Evolutionary conservation across 345 rosid species (phyloP), one percentile per base, ranked within the genome.

Genomic region (Acer saccharum): DNA sequence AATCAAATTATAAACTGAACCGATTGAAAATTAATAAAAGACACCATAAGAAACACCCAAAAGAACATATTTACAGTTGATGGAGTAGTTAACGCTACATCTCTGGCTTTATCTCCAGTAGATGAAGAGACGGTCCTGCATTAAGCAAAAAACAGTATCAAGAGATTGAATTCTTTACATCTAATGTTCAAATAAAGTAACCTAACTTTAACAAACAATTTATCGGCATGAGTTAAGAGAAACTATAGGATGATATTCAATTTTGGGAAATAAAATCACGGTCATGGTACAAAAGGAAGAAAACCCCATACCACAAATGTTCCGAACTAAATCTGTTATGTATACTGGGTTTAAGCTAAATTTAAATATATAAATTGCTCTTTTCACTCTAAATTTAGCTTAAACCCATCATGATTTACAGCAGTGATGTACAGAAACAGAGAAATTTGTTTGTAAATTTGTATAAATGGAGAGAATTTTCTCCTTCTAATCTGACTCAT

Each of bases 91-190:
- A 58, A 41, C 18, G 63, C 12, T 32, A 73, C 79, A 75, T 78
- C 79, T 50, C 43, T 65, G 35, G 32, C 18, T 75, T 66, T 66
- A 13, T 76, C 46, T 35, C 58, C 76, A 3, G 69, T 21, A 20
- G 76, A n/a, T 20, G 64, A 78, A 78, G 76, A 50, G 54, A 4
- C 73, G 16, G 25, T 58, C 65, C 84, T 81, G 57, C 50, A 63
- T 61, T 23, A 20, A 32, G 11, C 1, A 61, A 52, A 52, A 75
- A 21, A 52, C 13, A 32, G 14, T 3, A n/a, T 32, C 48, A 65
- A 75, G 52, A 69, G 10, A n/a, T 58, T 27, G 13, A 1, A 3
- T 43, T 66, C 17, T 17, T 17, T 44, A 20, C 46, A 43, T 66
- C 35, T 65, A 48, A 35, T 23, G 3, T 43, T 11, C 35, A 65